Evolutionary conservation across 2,329 filamentous ascomycete species (phyloP), one percentile per base, ranked within the genome.

Genomic region (Neonectria coccinea): DNA sequence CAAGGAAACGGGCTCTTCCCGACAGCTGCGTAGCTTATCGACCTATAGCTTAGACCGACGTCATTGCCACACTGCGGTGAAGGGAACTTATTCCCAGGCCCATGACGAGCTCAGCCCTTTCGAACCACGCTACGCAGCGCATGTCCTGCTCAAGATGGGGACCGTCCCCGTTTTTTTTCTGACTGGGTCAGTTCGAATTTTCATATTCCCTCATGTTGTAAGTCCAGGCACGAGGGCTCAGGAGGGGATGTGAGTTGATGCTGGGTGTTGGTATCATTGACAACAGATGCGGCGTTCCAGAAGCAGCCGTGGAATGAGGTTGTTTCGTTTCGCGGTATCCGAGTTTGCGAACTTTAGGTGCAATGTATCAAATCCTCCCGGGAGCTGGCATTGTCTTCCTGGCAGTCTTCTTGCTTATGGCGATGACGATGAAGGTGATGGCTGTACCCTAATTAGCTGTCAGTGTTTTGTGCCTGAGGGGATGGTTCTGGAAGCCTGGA

Each of bases 141-240:
- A 47, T 25, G 20, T 25, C 18, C 44, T 47, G 14, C 14, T 47
- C 44, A 48, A 29, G 45, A n/a, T 27, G 14, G 25, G 8, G 16
- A 12, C 25, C n/a, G 10, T 29, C 48, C n/a, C n/a, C n/a, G 31
- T 2, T 6, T 27, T 33, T 33, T 51, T 20, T 33, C 10, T 51
- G n/a, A 11, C 48, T 16, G 31, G n/a, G n/a, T 4, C 31, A 33
- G 31, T 51, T 14, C n/a, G 9, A 31, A 8, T 7, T 14, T 51
- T 33, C 12, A 33, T n/a, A 39, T 33, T 50, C 48, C n/a, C 48
- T 51, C 48, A 33, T 51, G 48, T 20, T 20, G 27, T 9, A 51
- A 27, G 45, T n/a, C 6, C 29, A 10, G 9, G 18, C 14, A 16
- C 33, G 33, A 48, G 25, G 47, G 47, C 47, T 18, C n/a, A 7